A percentile compares a stretch with the other conserved stretches of the same genome.
phyloP scores from a whole-genome alignment of 129 eudicot genomes.

The Flaveria sonorensis region DNA sequence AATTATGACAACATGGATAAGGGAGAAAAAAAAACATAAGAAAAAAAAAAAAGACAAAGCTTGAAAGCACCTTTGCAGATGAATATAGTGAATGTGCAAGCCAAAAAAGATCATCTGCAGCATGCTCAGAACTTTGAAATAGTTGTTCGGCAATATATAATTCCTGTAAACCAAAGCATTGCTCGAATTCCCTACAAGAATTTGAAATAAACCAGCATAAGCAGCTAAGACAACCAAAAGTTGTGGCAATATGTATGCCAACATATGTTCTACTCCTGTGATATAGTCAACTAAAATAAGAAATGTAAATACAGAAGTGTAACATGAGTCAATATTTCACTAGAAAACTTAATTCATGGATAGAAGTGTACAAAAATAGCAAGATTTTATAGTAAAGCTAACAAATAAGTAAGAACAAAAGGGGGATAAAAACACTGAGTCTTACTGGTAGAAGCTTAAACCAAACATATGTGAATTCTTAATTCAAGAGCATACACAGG shows the following conservation, averaged over 20 bases:
- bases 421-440: conserved; percentile 14
- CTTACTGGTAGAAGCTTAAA: not conserved
- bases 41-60: not conserved
- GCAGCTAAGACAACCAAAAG: conserved; percentile 3
- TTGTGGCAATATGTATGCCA: not conserved
- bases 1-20: not conserved
- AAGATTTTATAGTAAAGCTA: conserved; percentile 21
- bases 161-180: conserved; percentile 73
- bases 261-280: not conserved
- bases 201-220: conserved; percentile 16
- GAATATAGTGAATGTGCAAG: conserved; percentile 71
- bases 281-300: conserved; percentile 1
- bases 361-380: not conserved
- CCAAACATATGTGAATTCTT: not conserved
- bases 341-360: conserved; percentile 12
- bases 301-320: not conserved
- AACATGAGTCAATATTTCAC: not conserved
- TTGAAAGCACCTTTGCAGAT: conserved; percentile 63
- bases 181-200: conserved; percentile 55
- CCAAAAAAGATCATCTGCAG: conserved; percentile 78
- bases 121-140: conserved; percentile 79
- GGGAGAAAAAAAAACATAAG: not conserved
- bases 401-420: conserved; percentile 12
- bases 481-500: not conserved
- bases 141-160: conserved; percentile 69